Percentiles rank a stretch among this genome's conserved stretches.
phyloP scores from a whole-genome alignment of 2,329 filamentous ascomycete species.

The Penicillium sp. region DNA sequence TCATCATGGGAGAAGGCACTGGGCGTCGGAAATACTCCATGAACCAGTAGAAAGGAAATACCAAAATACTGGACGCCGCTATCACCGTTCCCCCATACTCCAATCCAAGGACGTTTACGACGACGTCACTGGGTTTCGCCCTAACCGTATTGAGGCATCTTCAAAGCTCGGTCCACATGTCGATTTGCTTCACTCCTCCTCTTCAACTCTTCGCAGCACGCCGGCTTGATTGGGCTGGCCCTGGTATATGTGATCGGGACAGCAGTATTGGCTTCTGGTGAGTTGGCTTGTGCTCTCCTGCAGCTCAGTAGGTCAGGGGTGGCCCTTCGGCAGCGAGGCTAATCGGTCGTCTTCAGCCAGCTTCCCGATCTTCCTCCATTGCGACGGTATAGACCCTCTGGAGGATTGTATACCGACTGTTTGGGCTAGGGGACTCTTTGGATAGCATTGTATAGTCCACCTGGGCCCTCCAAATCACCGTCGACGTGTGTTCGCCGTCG shows the following conservation, averaged over 20 bases:
- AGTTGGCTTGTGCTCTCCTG: slow-evolving; percentile 1
- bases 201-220: slow-evolving; percentile 9
- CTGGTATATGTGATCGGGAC: slow-evolving; percentile 1
- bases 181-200: slow-evolving; percentile 11
- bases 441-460: not conserved
- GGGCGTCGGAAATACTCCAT: not conserved
- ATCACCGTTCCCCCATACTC: not conserved
- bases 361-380: slow-evolving; percentile 10
- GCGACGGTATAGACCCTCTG: slow-evolving; percentile 1
- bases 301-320: slow-evolving; percentile 8
- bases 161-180: slow-evolving; percentile 26
- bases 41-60: not conserved
- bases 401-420: not conserved
- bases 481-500: not conserved
- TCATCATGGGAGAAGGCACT: not conserved
- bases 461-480: not conserved
- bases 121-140: slow-evolving; percentile 30
- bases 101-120: slow-evolving; percentile 19
- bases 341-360: slow-evolving; percentile 11
- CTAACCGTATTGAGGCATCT: slow-evolving; percentile 19
- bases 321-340: slow-evolving; percentile 8
- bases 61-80: not conserved
- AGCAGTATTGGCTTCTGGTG: not conserved
- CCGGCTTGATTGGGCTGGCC: slow-evolving; percentile 4
- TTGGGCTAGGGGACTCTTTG: not conserved